These are phyloP conservation scores for Byssothecium circinans DNA, from an alignment of 2,329 filamentous ascomycete species.

Conservation along the genomic window DNA sequence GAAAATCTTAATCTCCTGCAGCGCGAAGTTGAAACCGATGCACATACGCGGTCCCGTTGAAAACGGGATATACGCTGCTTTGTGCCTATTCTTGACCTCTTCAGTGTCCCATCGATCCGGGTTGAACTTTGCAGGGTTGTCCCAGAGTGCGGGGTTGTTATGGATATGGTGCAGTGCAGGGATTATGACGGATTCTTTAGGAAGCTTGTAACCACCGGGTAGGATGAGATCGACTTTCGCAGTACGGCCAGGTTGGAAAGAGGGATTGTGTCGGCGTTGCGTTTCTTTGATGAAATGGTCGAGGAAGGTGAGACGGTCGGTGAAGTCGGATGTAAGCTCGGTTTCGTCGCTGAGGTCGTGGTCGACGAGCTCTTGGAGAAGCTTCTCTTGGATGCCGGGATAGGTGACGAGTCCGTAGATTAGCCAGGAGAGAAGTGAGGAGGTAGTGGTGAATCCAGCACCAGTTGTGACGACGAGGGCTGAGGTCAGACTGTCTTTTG, in stretches of 20 bases:
- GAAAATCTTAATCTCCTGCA: conserved; percentile 63
- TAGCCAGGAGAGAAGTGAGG: conserved; percentile 61
- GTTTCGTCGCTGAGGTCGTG: conserved; percentile 38
- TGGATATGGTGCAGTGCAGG: conserved; percentile 51
- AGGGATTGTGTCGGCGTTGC: conserved; percentile 62
- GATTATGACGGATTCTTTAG: conserved; percentile 57
- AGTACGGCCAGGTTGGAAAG: conserved; percentile 63
- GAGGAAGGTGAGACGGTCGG: conserved; percentile 52
- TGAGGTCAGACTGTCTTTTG: conserved; percentile 46
- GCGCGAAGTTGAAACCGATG: conserved; percentile 66
- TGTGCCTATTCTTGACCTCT: conserved; percentile 44
- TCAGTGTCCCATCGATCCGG: conserved; percentile 63
- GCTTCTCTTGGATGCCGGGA: conserved; percentile 57
- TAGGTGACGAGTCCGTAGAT: conserved; percentile 59
- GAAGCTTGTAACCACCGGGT: conserved; percentile 61
- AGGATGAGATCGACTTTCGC: conserved; percentile 59
- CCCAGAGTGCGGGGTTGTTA: conserved; percentile 59
- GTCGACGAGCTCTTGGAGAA: conserved; percentile 60
- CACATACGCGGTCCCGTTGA: conserved; percentile 60
- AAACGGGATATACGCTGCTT: conserved; percentile 61
- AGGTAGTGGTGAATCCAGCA: conserved; percentile 64
- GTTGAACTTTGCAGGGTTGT: conserved; percentile 60
- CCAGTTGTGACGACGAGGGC: conserved; percentile 56
- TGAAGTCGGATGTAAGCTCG: conserved; percentile 41
- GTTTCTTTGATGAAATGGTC: conserved; percentile 65